Percentiles rank a stretch among this genome's conserved stretches.
Evolutionary conservation across 140 eudicot genomes (phyloP).

Genomic region (Eryngium alpinum): DNA sequence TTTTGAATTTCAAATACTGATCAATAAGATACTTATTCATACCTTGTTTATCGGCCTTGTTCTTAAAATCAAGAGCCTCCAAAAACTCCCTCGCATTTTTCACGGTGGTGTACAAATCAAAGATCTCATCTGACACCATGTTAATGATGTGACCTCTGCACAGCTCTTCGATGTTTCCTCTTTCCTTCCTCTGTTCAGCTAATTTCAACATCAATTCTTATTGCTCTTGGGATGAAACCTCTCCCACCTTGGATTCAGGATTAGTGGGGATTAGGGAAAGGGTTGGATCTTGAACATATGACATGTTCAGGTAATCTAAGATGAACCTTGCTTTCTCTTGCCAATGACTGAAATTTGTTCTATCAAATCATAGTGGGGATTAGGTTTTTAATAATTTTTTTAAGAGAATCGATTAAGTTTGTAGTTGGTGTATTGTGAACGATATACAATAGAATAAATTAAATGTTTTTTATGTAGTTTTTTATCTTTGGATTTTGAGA

Average conservation of each 20-base stretch:
- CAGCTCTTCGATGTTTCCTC: constrained; percentile 2
- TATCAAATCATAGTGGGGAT: no score
- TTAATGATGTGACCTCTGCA: constrained; percentile 13
- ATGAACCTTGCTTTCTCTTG: neutral
- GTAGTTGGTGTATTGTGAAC: no score
- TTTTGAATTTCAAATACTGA: no score
- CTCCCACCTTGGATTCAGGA: neutral
- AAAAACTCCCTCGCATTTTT: neutral
- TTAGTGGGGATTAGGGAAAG: neutral
- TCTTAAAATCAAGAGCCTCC: neutral
- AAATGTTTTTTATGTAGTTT: no score
- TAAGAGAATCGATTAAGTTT: no score
- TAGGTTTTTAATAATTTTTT: no score
- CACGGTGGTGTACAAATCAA: neutral
- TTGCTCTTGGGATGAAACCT: neutral
- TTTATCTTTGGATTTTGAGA: no score
- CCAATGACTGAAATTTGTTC: neutral
- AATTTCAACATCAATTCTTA: no score
- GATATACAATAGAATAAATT: no score
- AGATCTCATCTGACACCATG: neutral
- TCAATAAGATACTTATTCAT: no score
- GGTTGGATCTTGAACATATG: neutral
- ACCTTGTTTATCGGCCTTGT: constrained; percentile 1
- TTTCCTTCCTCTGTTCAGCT: neutral
- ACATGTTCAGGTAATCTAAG: neutral